Conservation (phyloP, 1,139 yeast species). For the Waltiozyma sp. region DNA sequence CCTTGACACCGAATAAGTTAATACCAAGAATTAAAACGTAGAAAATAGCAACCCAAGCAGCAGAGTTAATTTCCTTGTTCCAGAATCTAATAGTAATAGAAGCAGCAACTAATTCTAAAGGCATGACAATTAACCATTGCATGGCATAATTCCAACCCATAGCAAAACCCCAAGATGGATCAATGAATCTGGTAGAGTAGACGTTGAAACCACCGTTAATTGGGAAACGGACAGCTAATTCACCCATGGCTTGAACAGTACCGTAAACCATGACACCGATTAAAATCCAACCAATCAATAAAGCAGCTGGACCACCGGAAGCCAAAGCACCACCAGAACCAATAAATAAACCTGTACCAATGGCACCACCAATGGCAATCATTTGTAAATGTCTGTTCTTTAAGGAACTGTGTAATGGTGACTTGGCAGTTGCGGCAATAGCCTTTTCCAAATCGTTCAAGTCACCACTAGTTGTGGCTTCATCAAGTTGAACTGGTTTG, state of each 20-base stretch:
- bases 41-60: constrained; percentile 60
- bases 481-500: constrained; percentile 34
- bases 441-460: constrained; percentile 13
- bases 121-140: constrained; percentile 60
- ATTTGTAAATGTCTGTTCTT: constrained; percentile 35
- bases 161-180: constrained; percentile 67
- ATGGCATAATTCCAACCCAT: constrained; percentile 62
- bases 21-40: constrained; percentile 44
- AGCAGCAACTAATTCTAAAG: constrained; percentile 64
- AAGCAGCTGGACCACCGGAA: constrained; percentile 15
- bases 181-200: constrained; percentile 53
- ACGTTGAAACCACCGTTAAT: constrained; percentile 65
- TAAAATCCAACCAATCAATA: constrained; percentile 11
- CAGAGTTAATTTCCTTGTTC: constrained; percentile 45
- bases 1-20: constrained; percentile 58
- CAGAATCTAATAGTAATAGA: constrained; percentile 58
- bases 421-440: constrained; percentile 10
- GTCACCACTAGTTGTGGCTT: constrained; percentile 42
- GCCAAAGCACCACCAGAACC: constrained; percentile 15
- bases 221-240: constrained; percentile 55
- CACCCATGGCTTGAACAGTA: constrained; percentile 22
- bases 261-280: constrained; percentile 12
- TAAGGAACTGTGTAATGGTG: constrained; percentile 11
- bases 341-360: constrained; percentile 31
- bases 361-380: constrained; percentile 75